Base-by-base conservation (phyloP, 306 rosid genomes). In the Argentina anserina region DNA sequence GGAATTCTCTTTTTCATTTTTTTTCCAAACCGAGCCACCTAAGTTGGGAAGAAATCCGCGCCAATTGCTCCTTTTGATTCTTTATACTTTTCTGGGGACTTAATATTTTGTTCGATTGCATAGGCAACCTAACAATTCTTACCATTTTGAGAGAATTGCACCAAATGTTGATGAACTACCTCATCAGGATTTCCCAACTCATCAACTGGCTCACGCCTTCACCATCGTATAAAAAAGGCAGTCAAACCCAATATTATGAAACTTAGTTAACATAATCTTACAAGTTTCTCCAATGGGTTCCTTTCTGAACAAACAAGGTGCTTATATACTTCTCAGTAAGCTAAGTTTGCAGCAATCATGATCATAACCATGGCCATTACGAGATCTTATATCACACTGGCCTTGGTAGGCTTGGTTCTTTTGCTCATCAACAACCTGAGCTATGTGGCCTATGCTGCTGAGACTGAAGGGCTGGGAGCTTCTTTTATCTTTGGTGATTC, bases 401-500 rank as follows among this genome's bases (percentile, higher is more conserved):
- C 77, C 47, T 78, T 79, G 67, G 28, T 76, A 36, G 75, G 65
- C 67, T 5, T 56, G 20, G 69, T 67, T 67, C 33, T 70, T 69
- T 59, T 81, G 68, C 2, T 87, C 36, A 56, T 79, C 14, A 56
- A 43, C 67, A 73, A 49, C 70, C 2, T 71, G 67, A 78, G 72
- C 43, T 64, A 63, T 62, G 43, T 84, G 85, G 76, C 71, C 65
- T 81, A 64, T 53, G 81, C 61, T 49, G 88, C 84, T 49, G 63
- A 81, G 26, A 76, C 75, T 21, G 58, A 81, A 33, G 84, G 77
- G 6, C 59, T 81, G 49, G 98, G 92, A 70, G 97, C 97, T 63
- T 94, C 97, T 43, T 94, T 87, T 75, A 85, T 94, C 55, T 94
- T 94, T 77, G 98, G 98, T 11, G 98, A 94, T 71, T 94, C 98